These are phyloP conservation scores for Rhamnella rubrinervis DNA, from an alignment of 331 rosid genomes.

Conservation along the genomic window DNA sequence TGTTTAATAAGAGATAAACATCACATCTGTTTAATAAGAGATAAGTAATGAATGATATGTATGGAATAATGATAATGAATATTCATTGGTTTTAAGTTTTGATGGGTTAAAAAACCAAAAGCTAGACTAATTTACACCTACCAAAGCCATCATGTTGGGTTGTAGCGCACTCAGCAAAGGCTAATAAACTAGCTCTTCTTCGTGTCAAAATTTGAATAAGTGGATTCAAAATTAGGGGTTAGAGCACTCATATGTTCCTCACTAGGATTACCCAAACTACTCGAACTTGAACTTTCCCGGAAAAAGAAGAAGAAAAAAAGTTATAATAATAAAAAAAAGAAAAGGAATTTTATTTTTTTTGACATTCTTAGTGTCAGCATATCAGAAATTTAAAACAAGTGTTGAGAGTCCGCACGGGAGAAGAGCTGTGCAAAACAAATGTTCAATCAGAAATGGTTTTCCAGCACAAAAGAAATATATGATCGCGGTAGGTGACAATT, in stretches of 20 bases:
- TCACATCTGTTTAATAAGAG: not conserved
- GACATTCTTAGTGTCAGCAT: slow-evolving; percentile 7
- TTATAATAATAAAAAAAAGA: not conserved
- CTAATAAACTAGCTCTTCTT: not conserved
- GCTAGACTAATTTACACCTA: slow-evolving; percentile 21
- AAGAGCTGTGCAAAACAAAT: not conserved
- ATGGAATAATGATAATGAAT: not conserved
- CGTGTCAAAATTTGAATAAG: slow-evolving; percentile 14
- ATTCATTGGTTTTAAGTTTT: slow-evolving; percentile 2
- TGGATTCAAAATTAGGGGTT: not conserved
- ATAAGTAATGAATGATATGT: not conserved
- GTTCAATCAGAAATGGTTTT: not conserved
- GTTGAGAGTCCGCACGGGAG: not conserved
- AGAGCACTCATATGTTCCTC: slow-evolving; percentile 8
- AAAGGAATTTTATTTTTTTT: not conserved
- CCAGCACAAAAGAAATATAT: slow-evolving; percentile 7
- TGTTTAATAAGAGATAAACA: too few relatives aligned
- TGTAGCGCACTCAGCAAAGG: slow-evolving; percentile 47
- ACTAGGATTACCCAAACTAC: not conserved
- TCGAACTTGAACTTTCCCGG: slow-evolving; percentile 6
- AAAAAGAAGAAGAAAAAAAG: not conserved
- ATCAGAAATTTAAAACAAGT: slow-evolving; percentile 8
- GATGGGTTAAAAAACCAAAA: slow-evolving; percentile 23
- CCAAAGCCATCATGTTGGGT: slow-evolving; percentile 45
- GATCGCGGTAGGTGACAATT: slow-evolving; percentile 43